Evolutionary conservation across 169 alveolate genomes (phyloP), one percentile per base, ranked within the genome.

Genomic region (Eimeria praecox): DNA sequence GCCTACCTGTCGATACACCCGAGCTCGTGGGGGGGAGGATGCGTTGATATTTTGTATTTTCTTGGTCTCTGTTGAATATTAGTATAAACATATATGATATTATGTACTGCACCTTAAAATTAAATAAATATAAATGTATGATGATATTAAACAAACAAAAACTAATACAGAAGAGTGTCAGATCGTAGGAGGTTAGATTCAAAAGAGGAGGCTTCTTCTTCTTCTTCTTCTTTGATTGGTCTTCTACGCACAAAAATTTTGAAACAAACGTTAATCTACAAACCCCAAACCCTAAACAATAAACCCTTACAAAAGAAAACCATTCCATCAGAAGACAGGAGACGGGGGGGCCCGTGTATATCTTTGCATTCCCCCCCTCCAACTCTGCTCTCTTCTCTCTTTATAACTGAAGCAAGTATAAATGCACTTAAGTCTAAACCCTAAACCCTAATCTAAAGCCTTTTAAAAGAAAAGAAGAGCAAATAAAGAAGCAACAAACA

Each of bases 1-100:
- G 38, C 92, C 30, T 85, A 85, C 92, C 92, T 85, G 92, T 85
- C 92, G 92, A 85, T 85, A 54, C 78, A 54, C 54, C 80, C 59
- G 59, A 54, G 59, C 59, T 59, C 14, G 75, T 14, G 77, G 75
- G 92, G 78, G 92, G 75, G 92, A 62, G 92, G 80, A n/a, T 52
- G 82, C 30, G 52, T 30, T 59, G 2, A 38, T 8, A 22, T 2
- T 24, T 6, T 14, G 80, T 14, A n/a, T n/a, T 16, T 38, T 35
- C 44, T 20, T 80, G 22, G 27, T 40, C 92, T 35, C 80, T 24
- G 64, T 6, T 2, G 35, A 33, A 24, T 42, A 40, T 38, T 59
- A 18, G 30, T 5, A 56, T 30, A 33, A 62, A 54, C 9, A 86
- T 54, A 56, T 80, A 86, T 22, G 20, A 38, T 62, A 5, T 9